Evolutionary conservation across 163 green algal genomes (phyloP), one percentile per base, ranked within the genome.

Genomic region (Trebouxiophyceae sp.): DNA sequence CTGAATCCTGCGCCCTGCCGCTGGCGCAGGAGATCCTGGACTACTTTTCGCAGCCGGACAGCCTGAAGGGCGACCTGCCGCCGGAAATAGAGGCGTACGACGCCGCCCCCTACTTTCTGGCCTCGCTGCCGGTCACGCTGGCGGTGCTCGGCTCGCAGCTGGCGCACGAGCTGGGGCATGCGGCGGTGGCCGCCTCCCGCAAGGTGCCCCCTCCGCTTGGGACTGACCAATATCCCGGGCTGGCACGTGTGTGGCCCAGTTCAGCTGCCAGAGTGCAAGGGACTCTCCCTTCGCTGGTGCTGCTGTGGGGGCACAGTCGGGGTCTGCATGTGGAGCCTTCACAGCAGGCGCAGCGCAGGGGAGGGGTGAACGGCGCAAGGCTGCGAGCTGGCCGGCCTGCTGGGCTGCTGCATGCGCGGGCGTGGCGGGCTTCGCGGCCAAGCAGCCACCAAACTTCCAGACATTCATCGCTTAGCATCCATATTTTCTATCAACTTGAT

Each of bases 91-190:
- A 89, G 16, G 68, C 72, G 31, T 88, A 79, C 60, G 84, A 95
- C 69, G 77, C 89, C 8, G 34, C 77, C 16, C 73, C 82, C n/a
- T 94, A 89, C 68, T 63, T 96, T 24, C 50, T 78, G 23, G 84
- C 80, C 7, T 75, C 86, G 5, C 31, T 93, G n/a, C 82, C 85
- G 54, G 85, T 97, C 57, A 79, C 81, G 34, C 55, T 77, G 32
- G 70, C 71, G 24, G 67, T 91, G 12, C 69, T 96, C 44, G 80
- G 78, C 20, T 71, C 81, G 4, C 81, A 93, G 66, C 27, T 82
- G 26, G 64, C 60, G 22, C 91, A 97, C 72, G 91, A 97, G 73
- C 12, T 91, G 1, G 87, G 82, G n/a, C 90, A 97, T 69, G 56
- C 77, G 24, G 63, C 85, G 4, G 78, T 79, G 23, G 89, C 77